Base-by-base conservation (phyloP, 495 filamentous ascomycete genomes). In the Cudoniella acicularis region DNA sequence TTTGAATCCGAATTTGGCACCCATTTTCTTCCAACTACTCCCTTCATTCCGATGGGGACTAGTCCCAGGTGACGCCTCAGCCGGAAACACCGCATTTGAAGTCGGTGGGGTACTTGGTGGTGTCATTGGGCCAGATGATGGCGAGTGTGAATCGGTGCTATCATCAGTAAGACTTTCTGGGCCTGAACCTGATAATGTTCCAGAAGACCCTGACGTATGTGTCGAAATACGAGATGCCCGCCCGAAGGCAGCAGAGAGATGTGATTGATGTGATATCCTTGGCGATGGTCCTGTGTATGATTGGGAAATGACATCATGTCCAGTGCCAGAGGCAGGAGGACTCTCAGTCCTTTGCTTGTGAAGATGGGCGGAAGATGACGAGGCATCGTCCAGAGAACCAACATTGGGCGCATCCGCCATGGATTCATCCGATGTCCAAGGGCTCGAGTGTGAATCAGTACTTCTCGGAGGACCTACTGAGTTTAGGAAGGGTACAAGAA, bases 101-200 rank as follows among this genome's bases (percentile, higher is more conserved):
- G 85, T 88, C 4, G 91, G 90, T 9, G 91, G 91, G 3, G 91
- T 93, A 8, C 85, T 92, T 1, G 91, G 91, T 16, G 91, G 91
- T n/a, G 91, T 96, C 86, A 94, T 91, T 0, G 87, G 89, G 8
- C 51, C 61, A 3, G 77, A 67, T 25, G 77, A 67, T 27, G 79
- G 77, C 10, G 83, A 84, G 23, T 73, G 73, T 18, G 79, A 75
- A 45, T 76, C 77, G 43, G 68, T 69, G 56, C 75, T 82, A 58
- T 83, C 81, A 58, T 79, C 81, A 10, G 71, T 77, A 56, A 79
- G 64, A 50, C 54, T 46, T 1, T 65, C 65, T 20, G 43, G 23
- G 10, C 13, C 43, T 49, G 72, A 70, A 59, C 70, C 71, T 8
- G 57, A 46, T 13, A 57, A 62, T 25, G 36, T 41, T 2, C n/a